A percentile compares a stretch with the other conserved stretches of the same genome.
Evolutionary conservation across 495 filamentous ascomycete genomes (phyloP).

Genomic region (Hypoxylon lienhwacheense): DNA sequence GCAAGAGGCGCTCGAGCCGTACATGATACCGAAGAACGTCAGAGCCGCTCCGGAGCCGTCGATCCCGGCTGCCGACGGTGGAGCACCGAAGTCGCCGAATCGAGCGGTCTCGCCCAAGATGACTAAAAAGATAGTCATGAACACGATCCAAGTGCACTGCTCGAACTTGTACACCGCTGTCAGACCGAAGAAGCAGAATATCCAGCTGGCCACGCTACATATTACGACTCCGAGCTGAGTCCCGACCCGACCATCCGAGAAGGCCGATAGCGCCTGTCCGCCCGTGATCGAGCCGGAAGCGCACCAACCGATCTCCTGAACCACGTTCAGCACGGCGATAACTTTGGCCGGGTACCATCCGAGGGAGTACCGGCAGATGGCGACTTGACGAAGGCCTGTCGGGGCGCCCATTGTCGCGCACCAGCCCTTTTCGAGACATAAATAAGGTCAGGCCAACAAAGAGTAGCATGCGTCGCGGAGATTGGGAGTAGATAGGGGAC

Average conservation of each 20-base stretch:
- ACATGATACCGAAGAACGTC: slow-evolving; percentile 57
- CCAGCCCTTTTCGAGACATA: too few relatives aligned
- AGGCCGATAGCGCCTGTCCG: slow-evolving; percentile 55
- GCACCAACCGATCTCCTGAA: slow-evolving; percentile 55
- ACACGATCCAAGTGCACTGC: slow-evolving; percentile 51
- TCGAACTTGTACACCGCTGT: slow-evolving; percentile 48
- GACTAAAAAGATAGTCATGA: slow-evolving; percentile 61
- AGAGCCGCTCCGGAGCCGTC: slow-evolving; percentile 53
- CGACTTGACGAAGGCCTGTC: slow-evolving; percentile 58
- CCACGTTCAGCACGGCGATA: slow-evolving; percentile 54
- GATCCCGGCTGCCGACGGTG: slow-evolving; percentile 41
- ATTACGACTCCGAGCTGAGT: slow-evolving; percentile 54
- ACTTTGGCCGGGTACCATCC: slow-evolving; percentile 58
- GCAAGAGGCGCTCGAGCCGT: slow-evolving; percentile 62
- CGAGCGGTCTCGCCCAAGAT: slow-evolving; percentile 56
- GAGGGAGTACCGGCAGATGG: slow-evolving; percentile 57
- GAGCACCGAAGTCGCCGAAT: slow-evolving; percentile 49
- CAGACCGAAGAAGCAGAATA: slow-evolving; percentile 52
- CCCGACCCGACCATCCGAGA: slow-evolving; percentile 49
- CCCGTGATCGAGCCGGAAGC: slow-evolving; percentile 50
- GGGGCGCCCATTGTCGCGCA: slow-evolving; percentile 55
- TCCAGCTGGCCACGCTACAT: slow-evolving; percentile 44
- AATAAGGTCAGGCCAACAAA: neutral
- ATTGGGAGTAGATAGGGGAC: slow-evolving; percentile 25
- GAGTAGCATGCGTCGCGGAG: neutral